These are phyloP conservation scores for Pleurotus citrinopileatus DNA, from an alignment of 768 basidiomycete species.

Conservation along the genomic window DNA sequence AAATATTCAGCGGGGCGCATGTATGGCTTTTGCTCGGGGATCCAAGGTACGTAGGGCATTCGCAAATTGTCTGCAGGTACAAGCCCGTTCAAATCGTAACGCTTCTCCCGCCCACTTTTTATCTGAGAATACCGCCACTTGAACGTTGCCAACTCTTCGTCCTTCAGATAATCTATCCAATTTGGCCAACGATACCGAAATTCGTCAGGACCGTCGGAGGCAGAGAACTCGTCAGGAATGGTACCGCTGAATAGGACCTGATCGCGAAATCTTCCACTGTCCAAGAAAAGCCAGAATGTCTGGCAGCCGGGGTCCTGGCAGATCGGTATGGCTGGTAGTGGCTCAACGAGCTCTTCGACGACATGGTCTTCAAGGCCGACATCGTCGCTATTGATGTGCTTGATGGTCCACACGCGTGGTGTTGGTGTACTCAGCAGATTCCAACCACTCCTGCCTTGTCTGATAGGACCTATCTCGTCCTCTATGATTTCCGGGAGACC, in stretches of 20 bases:
- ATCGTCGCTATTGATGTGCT: background rate
- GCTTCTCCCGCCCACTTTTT: too few relatives aligned
- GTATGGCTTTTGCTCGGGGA: too few relatives aligned
- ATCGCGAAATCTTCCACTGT: background rate
- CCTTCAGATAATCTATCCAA: background rate
- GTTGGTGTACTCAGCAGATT: background rate
- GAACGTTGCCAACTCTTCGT: background rate
- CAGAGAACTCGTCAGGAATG: background rate
- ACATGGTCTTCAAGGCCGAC: background rate
- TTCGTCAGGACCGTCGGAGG: background rate
- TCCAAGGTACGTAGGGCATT: too few relatives aligned
- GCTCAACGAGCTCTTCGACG: background rate
- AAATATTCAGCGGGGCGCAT: too few relatives aligned
- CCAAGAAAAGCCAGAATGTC: background rate
- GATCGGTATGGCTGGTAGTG: background rate
- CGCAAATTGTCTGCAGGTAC: too few relatives aligned
- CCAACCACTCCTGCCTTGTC: background rate
- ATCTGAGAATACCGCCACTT: too few relatives aligned
- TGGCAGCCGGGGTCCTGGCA: background rate
- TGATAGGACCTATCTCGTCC: background rate
- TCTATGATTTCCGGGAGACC: slow-evolving; percentile 11
- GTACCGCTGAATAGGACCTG: too few relatives aligned
- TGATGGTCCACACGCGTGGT: background rate
- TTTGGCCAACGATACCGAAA: background rate
- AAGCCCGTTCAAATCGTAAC: too few relatives aligned